Percentiles rank a stretch among this genome's conserved stretches.
Conservation (phyloP, 441 rosid species). For the Jatropha podagrica region DNA sequence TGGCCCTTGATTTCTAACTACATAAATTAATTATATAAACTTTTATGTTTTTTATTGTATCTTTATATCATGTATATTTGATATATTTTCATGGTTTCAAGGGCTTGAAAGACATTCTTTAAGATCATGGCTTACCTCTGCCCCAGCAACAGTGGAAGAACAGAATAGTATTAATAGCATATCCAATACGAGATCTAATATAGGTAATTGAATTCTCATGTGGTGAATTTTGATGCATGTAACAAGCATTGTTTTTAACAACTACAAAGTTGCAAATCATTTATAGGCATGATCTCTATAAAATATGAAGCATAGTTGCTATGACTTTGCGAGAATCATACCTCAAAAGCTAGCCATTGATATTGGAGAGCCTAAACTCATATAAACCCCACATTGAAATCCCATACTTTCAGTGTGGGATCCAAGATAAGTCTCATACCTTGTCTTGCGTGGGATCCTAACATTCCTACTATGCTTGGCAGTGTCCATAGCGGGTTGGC, state of each 20-base stretch:
- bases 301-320: background rate
- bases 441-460: no score
- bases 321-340: no score
- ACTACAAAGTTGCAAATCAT: background rate
- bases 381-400: no score
- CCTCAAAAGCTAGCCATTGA: no score
- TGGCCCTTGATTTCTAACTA: constrained; percentile 14
- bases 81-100: constrained; percentile 29
- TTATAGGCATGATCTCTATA: background rate
- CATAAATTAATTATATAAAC: no score
- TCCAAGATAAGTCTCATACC: no score
- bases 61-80: no score
- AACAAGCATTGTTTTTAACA: background rate
- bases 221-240: background rate
- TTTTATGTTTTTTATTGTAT: no score
- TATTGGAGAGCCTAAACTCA: no score
- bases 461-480: no score
- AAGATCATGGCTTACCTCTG: constrained; percentile 76
- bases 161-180: constrained; percentile 25
- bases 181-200: constrained; percentile 30
- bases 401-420: no score
- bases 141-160: constrained; percentile 44
- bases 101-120: constrained; percentile 58
- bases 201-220: constrained; percentile 42
- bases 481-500: no score